These are phyloP conservation scores for Neofusicoccum cordaticola DNA, from an alignment of 2,329 filamentous ascomycete species.

Conservation along the genomic window DNA sequence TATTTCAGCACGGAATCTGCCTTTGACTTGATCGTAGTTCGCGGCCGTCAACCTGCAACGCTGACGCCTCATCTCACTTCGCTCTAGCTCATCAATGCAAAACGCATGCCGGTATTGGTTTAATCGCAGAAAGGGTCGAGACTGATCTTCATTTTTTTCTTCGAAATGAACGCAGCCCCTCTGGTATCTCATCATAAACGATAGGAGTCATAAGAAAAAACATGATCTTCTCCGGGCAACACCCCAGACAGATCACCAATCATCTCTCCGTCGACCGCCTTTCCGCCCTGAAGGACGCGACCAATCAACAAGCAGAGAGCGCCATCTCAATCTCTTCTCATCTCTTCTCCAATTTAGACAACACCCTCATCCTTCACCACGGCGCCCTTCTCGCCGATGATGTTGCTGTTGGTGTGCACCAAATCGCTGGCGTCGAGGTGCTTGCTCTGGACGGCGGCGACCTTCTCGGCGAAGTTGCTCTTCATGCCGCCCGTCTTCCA, in stretches of 20 bases:
- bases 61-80: no score
- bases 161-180: not conserved
- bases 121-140: no score
- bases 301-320: no score
- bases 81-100: no score
- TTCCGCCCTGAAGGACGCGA: no score
- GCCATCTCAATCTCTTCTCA: no score
- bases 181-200: constrained; percentile 5
- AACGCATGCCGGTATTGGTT: no score
- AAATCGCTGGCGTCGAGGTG: not conserved
- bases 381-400: not conserved
- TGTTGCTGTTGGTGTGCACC: not conserved
- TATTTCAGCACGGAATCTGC: no score
- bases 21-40: no score
- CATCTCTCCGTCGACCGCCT: not conserved
- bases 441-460: constrained; percentile 14
- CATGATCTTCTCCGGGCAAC: not conserved
- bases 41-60: no score
- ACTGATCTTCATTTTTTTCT: not conserved
- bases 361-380: not conserved
- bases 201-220: not conserved
- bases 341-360: not conserved
- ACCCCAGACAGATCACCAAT: not conserved
- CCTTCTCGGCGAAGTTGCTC: constrained; percentile 9
- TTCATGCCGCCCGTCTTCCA: constrained; percentile 27